Conservation (phyloP, 1,284 basidiomycete genomes). For the Microbotryomycetes sp. region DNA sequence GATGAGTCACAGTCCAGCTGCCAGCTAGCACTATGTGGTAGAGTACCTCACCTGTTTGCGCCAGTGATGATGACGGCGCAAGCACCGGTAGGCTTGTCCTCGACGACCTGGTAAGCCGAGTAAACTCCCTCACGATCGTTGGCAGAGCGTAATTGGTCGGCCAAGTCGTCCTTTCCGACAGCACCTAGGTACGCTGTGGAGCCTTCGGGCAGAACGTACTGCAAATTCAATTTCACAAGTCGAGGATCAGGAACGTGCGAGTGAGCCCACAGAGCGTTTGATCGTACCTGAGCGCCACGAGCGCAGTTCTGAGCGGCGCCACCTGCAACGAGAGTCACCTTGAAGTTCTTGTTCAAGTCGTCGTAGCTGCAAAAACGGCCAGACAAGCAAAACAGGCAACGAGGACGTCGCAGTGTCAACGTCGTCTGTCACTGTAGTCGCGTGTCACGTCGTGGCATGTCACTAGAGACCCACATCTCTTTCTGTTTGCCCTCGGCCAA, state of each 20-base stretch:
- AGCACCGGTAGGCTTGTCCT: constrained; percentile 85
- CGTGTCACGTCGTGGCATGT: neutral
- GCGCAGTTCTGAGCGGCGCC: constrained; percentile 96
- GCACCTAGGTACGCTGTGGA: constrained; percentile 93
- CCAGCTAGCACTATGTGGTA: constrained; percentile 6
- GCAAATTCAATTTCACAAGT: neutral
- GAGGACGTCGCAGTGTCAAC: constrained; percentile 10
- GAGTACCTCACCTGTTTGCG: constrained; percentile 71
- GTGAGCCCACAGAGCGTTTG: neutral
- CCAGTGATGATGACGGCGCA: constrained; percentile 95
- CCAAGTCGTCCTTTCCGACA: constrained; percentile 87
- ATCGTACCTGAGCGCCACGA: constrained; percentile 84
- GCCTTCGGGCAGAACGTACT: constrained; percentile 83
- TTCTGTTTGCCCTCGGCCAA: constrained; percentile 84
- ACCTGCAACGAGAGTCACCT: constrained; percentile 88
- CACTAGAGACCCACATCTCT: constrained; percentile 57
- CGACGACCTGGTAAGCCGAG: constrained; percentile 74
- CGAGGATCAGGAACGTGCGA: constrained; percentile 1
- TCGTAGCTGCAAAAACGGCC: constrained; percentile 59
- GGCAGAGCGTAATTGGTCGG: constrained; percentile 80
- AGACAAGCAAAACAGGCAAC: neutral
- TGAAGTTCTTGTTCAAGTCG: constrained; percentile 69
- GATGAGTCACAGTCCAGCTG: neutral
- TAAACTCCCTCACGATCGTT: constrained; percentile 89
- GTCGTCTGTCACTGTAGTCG: constrained; percentile 3